Evolutionary conservation across 208 protist species (phyloP).

Genomic region (Trypanosoma brucei): DNA sequence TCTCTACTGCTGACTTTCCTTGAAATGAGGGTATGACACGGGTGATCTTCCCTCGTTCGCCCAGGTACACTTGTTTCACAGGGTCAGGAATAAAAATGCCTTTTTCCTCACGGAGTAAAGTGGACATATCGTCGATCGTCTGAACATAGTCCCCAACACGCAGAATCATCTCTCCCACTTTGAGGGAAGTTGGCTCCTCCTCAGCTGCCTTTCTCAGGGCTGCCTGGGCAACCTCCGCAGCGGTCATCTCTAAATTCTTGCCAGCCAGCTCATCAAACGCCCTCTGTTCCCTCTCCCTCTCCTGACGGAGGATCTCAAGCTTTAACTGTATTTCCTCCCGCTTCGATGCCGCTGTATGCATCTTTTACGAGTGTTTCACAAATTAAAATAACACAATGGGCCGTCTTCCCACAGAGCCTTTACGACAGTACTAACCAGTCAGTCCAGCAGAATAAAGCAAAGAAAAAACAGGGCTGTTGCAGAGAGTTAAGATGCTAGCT

Average conservation of each 20-base stretch:
- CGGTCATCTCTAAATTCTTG: conserved; percentile 29
- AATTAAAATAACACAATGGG: background rate
- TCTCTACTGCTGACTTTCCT: conserved; percentile 72
- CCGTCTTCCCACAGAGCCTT: no score
- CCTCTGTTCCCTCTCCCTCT: conserved; percentile 53
- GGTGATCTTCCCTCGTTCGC: conserved; percentile 59
- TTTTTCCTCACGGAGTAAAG: conserved; percentile 40
- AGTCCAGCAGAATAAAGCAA: background rate
- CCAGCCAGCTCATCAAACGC: conserved; percentile 57
- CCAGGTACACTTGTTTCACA: conserved; percentile 79
- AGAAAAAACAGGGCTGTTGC: background rate
- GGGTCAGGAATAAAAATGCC: conserved; percentile 57
- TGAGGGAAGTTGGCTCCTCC: conserved; percentile 23
- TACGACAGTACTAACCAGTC: no score
- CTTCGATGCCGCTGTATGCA: conserved; percentile 24
- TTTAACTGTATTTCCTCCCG: conserved; percentile 70
- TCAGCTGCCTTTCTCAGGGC: conserved; percentile 34
- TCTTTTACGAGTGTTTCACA: conserved; percentile 1
- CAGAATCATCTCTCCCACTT: conserved; percentile 33
- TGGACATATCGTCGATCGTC: conserved; percentile 44
- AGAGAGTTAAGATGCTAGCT: background rate
- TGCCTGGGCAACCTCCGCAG: conserved; percentile 46
- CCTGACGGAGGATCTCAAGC: conserved; percentile 54
- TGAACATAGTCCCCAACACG: conserved; percentile 50
- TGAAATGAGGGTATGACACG: conserved; percentile 66